Evolutionary conservation across 768 basidiomycete species (phyloP).

Genomic region (Leccinum uliginosum): DNA sequence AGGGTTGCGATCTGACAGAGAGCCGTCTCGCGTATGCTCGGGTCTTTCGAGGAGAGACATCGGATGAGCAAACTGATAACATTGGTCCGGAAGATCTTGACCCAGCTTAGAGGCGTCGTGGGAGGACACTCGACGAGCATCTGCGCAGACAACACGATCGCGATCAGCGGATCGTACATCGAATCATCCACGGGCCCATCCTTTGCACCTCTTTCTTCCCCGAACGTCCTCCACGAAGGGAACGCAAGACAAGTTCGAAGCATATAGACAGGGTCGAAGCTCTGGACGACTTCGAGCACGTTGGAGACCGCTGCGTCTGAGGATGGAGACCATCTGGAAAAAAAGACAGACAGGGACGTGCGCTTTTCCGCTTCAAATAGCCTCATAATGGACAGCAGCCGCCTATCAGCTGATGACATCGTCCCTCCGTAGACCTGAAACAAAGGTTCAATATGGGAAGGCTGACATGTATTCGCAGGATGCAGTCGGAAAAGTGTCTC

Average conservation of each 20-base stretch:
- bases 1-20: slow-evolving; percentile 58
- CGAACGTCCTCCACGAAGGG: slow-evolving; percentile 58
- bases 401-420: slow-evolving; percentile 54
- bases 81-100: slow-evolving; percentile 81
- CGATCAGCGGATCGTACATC: slow-evolving; percentile 79
- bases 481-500: slow-evolving; percentile 68
- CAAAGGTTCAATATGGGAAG: slow-evolving; percentile 77
- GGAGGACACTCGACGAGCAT: slow-evolving; percentile 59
- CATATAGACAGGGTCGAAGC: slow-evolving; percentile 55
- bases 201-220: slow-evolving; percentile 29
- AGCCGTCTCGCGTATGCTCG: slow-evolving; percentile 55
- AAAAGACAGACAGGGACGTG: slow-evolving; percentile 56
- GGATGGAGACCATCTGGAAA: slow-evolving; percentile 61
- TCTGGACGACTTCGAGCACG: slow-evolving; percentile 62
- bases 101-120: slow-evolving; percentile 64
- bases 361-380: slow-evolving; percentile 73
- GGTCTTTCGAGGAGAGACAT: slow-evolving; percentile 64
- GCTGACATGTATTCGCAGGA: slow-evolving; percentile 76
- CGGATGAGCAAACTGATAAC: slow-evolving; percentile 69
- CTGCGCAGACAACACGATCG: slow-evolving; percentile 62
- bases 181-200: slow-evolving; percentile 31
- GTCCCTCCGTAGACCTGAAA: slow-evolving; percentile 72
- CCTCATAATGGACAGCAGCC: slow-evolving; percentile 69
- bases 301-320: slow-evolving; percentile 39
- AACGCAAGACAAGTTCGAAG: slow-evolving; percentile 70